phyloP scores from a whole-genome alignment of 345 rosid genomes.

The Theobroma cacao region DNA sequence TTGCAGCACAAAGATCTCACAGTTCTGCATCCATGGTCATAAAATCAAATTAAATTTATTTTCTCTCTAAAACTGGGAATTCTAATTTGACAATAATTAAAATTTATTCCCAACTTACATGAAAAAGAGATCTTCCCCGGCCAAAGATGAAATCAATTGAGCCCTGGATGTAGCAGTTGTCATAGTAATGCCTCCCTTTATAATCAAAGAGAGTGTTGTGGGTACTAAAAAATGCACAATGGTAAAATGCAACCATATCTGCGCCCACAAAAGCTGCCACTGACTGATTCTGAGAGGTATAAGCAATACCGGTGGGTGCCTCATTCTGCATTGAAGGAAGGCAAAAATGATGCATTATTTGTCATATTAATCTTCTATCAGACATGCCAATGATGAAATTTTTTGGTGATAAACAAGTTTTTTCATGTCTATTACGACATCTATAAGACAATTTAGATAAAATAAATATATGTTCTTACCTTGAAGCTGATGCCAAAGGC shows the following conservation, averaged over 20 bases:
- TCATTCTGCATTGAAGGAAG: constrained; percentile 49
- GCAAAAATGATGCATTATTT: background rate
- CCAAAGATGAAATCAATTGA: constrained; percentile 95
- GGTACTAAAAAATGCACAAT: constrained; percentile 81
- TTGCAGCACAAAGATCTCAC: constrained; percentile 72
- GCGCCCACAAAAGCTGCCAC: constrained; percentile 86
- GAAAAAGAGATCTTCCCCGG: constrained; percentile 70
- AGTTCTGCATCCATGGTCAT: constrained; percentile 39
- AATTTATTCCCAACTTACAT: constrained; percentile 29
- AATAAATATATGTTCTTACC: constrained; percentile 27
- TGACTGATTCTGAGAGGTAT: constrained; percentile 92
- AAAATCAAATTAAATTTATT: background rate
- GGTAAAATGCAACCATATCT: constrained; percentile 81
- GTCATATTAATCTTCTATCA: background rate
- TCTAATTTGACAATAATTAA: background rate
- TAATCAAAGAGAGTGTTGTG: constrained; percentile 93
- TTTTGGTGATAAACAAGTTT: background rate
- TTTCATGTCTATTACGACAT: no score
- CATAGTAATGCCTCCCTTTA: constrained; percentile 91
- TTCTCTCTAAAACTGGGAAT: background rate
- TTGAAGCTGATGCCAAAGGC: constrained; percentile 86
- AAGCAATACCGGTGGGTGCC: constrained; percentile 85
- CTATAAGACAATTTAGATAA: no score
- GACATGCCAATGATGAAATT: background rate
- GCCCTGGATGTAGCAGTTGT: constrained; percentile 82